Base-by-base conservation (phyloP, 306 rosid species). In the Citrullus colocynthis region DNA sequence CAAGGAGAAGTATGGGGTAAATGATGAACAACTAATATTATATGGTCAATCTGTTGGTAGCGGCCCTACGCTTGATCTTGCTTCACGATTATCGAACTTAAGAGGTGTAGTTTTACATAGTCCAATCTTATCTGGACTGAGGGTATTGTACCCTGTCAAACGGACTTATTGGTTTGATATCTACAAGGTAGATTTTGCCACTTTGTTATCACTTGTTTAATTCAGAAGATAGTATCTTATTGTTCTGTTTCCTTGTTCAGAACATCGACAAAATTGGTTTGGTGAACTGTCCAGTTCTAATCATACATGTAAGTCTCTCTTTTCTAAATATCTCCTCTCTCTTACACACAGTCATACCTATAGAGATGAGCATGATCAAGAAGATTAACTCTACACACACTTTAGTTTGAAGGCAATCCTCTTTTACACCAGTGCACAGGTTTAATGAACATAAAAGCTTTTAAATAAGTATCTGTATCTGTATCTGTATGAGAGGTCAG, bases 41-140 rank as follows among this genome's bases (percentile, higher is more conserved):
- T 91, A 93, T 78, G 98, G 98, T 78, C 98, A 91, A 75, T 93
- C 97, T 76, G 97, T 93, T 83, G 97, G 98, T 67, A 93, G 97
- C 77, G 98, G 98, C 48, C 98, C 97, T 69, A 93, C 97, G 6
- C 88, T 93, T 81, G 97, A 93, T 79, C 96, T 93, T 63, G 93
- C 98, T 74, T 90, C 98, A 37, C 90, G 91, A 71, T 36, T 88
- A 78, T 74, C 87, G n/a, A 91, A 86, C 66, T 82, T 93, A 79
- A 88, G 97, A 82, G 97, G 93, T 10, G 94, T 93, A 55, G 97
- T 91, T 56, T 84, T 93, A 81, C 97, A 93, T 73, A 93, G 98
- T 84, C 93, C 98, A 56, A 91, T 93, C 80, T 84, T 93, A 82
- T 93, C 97, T 21, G 97, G 98, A 78, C 67, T 93, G 78, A 88